phyloP scores from a whole-genome alignment of 768 basidiomycete genomes.

The Pleurotus pulmonarius region DNA sequence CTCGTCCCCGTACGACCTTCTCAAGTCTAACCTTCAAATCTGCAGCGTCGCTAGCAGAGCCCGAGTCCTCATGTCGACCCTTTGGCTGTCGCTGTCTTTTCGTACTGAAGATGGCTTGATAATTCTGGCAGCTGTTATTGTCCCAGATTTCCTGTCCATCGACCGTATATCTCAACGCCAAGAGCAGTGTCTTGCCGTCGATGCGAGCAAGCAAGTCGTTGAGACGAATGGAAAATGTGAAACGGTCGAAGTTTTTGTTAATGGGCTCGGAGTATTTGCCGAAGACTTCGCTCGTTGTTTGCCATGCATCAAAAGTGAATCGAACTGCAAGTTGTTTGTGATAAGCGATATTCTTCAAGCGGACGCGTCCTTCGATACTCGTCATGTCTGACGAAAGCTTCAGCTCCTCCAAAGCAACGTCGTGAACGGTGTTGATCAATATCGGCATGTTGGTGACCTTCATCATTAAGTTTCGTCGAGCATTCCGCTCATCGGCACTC shows the following conservation, averaged over 20 bases:
- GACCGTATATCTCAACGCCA: slow-evolving; percentile 73
- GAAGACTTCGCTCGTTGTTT: slow-evolving; percentile 91
- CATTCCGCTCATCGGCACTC: slow-evolving; percentile 24
- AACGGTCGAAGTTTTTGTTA: slow-evolving; percentile 58
- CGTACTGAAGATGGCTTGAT: slow-evolving; percentile 64
- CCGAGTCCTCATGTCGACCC: slow-evolving; percentile 31
- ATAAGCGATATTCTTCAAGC: slow-evolving; percentile 83
- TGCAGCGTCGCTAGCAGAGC: slow-evolving; percentile 45
- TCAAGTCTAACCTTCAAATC: slow-evolving; percentile 68
- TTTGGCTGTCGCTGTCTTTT: slow-evolving; percentile 11
- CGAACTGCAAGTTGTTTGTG: slow-evolving; percentile 84
- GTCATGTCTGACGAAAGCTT: slow-evolving; percentile 46
- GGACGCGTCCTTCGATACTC: slow-evolving; percentile 67
- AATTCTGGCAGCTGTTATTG: slow-evolving; percentile 79
- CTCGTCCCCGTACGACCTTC: slow-evolving; percentile 42
- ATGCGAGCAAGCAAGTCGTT: slow-evolving; percentile 73
- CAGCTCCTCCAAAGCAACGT: slow-evolving; percentile 54
- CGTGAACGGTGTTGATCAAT: slow-evolving; percentile 29
- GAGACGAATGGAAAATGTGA: slow-evolving; percentile 72
- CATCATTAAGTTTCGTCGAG: slow-evolving; percentile 46
- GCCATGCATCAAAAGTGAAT: slow-evolving; percentile 94
- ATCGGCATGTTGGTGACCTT: slow-evolving; percentile 65
- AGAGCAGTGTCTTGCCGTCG: slow-evolving; percentile 78
- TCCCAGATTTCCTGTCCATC: slow-evolving; percentile 88
- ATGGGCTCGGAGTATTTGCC: slow-evolving; percentile 59